Evolutionary conservation across 2,329 filamentous ascomycete genomes (phyloP).

Genomic region (Colletotrichum neosansevieriae): DNA sequence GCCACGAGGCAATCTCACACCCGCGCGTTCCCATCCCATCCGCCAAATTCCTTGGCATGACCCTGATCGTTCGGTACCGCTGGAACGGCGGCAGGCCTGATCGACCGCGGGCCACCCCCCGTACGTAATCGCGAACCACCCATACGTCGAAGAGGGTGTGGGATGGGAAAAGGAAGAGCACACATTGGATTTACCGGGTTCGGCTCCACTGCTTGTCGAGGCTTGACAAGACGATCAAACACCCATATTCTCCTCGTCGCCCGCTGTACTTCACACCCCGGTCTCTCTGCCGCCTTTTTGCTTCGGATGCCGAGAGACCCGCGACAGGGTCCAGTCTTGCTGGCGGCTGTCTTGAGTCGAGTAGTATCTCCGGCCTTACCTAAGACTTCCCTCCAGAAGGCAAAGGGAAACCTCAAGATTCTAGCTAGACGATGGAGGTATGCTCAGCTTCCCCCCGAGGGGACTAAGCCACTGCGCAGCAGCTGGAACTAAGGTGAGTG

Average conservation of each 20-base stretch:
- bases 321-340: not conserved
- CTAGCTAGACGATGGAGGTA: too few relatives aligned
- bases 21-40: constrained; percentile 12
- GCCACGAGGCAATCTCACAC: not conserved
- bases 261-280: not conserved
- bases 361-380: not conserved
- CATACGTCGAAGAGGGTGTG: not conserved
- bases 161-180: not conserved
- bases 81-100: not conserved
- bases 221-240: constrained; percentile 37
- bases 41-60: constrained; percentile 32
- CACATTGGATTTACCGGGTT: not conserved
- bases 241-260: not conserved
- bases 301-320: not conserved
- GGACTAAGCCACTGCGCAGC: constrained; percentile 21
- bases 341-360: too few relatives aligned
- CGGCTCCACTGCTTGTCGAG: constrained; percentile 29
- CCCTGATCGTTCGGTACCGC: constrained; percentile 9
- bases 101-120: not conserved
- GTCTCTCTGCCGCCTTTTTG: too few relatives aligned
- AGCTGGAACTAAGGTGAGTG: constrained; percentile 2
- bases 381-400: too few relatives aligned
- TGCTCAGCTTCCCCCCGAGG: too few relatives aligned
- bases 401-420: too few relatives aligned
- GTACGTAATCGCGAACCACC: too few relatives aligned